Evolutionary conservation across 371 early-diverging fungal genomes (phyloP).

Genomic region (Fennellomyces sp.): DNA sequence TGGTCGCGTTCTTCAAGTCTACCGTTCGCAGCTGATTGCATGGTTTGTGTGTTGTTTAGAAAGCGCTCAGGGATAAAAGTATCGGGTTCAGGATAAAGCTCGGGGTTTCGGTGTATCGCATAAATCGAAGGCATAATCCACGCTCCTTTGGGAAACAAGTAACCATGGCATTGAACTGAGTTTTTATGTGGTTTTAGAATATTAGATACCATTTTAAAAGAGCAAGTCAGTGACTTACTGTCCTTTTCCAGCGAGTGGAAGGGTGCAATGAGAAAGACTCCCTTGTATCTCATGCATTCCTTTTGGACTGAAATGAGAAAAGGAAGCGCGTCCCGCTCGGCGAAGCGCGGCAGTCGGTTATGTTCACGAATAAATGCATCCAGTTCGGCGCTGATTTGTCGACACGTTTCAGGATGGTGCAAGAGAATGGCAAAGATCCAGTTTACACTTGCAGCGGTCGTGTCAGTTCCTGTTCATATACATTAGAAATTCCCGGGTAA

Average conservation of each 20-base stretch:
- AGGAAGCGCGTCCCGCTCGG: conserved; percentile 18
- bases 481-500: too few relatives aligned
- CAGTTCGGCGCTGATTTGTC: conserved; percentile 12
- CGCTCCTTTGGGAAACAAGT: conserved; percentile 12
- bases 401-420: conserved; percentile 17
- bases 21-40: conserved; percentile 9
- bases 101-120: conserved; percentile 7
- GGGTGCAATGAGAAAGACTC: conserved; percentile 10
- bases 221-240: not conserved
- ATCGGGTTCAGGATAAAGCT: conserved; percentile 9
- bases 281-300: conserved; percentile 26
- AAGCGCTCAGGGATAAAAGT: conserved; percentile 25
- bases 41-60: conserved; percentile 8
- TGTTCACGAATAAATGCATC: conserved; percentile 13
- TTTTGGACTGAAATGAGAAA: conserved; percentile 22
- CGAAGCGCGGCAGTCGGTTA: conserved; percentile 15
- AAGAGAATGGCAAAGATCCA: conserved; percentile 21
- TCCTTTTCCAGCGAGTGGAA: conserved; percentile 11
- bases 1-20: conserved; percentile 15
- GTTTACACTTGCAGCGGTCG: conserved; percentile 8
- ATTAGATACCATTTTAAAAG: too few relatives aligned
- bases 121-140: not conserved
- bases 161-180: conserved; percentile 10
- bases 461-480: conserved; percentile 26
- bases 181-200: not conserved